Evolutionary conservation across 352 stramenopile species (phyloP), one percentile per base, ranked within the genome.

Genomic region (Globisporangium irregulare): DNA sequence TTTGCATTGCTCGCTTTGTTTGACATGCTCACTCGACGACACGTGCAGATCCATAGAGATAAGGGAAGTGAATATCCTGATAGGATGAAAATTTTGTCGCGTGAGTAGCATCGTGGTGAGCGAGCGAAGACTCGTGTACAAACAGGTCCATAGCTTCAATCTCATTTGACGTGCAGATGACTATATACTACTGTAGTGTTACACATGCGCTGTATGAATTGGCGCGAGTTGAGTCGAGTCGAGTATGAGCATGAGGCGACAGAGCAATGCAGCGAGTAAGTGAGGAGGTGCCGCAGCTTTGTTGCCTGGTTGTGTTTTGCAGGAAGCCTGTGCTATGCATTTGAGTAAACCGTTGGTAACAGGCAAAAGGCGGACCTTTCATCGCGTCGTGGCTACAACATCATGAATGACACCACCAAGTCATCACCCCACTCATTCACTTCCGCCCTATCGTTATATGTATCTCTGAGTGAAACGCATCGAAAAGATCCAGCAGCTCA

Each of bases 321-420:
- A 12, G 43, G 15, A 24, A 4, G 7, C 43, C 5, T 51, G 6
- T 51, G 18, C 43, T 51, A 51, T 51, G 43, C 43, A 51, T 51
- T 51, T 51, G 18, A 51, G 43, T 24, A 51, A 51, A 51, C 43
- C 43, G 43, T 51, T 51, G 43, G 43, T 51, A 51, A 51, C 43
- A 51, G 18, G 7, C 43, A 51, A 51, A 51, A 51, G 43, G 43
- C 18, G 43, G 43, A 51, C 43, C 43, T 51, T 51, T 51, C 43
- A 7, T 7, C 6, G 43, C 43, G 43, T 24, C 18, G 43, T 51
- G 18, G 18, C 43, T n/a, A 50, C 38, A 46, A 46, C 38, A 18
- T 46, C 4, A 14, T 46, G 12, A 46, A 46, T 46, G 38, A 46
- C 38, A 46, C 38, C 38, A 46, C 41, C 41, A n/a, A 50, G 41